Base-by-base conservation (phyloP, 169 alveolate genomes). In the Plasmodium chabaudi region DNA sequence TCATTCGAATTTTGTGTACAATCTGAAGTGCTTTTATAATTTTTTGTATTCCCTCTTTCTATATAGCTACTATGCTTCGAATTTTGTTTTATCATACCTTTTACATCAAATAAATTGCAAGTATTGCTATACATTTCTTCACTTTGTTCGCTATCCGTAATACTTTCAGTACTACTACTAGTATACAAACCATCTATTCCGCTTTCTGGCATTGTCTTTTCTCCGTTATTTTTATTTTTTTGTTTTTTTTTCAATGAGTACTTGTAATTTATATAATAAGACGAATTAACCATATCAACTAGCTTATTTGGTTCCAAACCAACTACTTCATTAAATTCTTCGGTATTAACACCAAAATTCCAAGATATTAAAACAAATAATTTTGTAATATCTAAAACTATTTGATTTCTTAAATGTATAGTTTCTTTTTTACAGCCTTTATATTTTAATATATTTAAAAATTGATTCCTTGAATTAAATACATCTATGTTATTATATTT, bases 301-400 rank as follows among this genome's bases (percentile, higher is more conserved):
- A 44, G 3, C 12, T 57, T 23, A 69, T 64, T 49, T 12, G 13
- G 15, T 13, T 68, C 21, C 15, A 86, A 49, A 9, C 51, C 71
- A 5, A 51, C 63, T 2, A 17, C 49, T 47, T 60, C 15, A 49
- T 53, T 63, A 59, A 23, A 86, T 7, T 10, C 42, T 1, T 87
- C 87, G 9, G 91, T 86, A 17, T 68, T 69, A 5, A 61, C 91
- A 27, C 91, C 91, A 17, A 86, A 71, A 70, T 13, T 70, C 70
- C 87, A 86, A 17, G 91, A 61, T 15, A 86, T 47, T 47, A 59
- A 70, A 65, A 86, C 91, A 73, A 86, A 86, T 47, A 86, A 1
- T 49, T 86, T 34, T n/a, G 70, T 39, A 21, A 86, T 39, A 23
- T 86, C 91, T 46, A 47, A 59, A 7, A 70, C 72, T 15, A 86